These are phyloP conservation scores for Ambrosia hybrid DNA, from an alignment of 140 eudicot genomes.

Conservation along the genomic window DNA sequence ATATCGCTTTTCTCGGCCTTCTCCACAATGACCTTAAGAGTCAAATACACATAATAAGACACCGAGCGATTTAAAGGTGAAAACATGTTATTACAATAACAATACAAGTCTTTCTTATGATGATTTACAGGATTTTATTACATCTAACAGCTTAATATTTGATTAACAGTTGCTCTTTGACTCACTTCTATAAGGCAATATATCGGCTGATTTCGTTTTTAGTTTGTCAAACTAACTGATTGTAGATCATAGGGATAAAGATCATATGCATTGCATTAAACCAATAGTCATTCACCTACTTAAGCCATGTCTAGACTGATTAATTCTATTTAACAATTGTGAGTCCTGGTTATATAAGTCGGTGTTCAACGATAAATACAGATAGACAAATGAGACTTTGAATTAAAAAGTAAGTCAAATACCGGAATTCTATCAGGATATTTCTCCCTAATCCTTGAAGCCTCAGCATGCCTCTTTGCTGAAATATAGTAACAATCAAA, in stretches of 20 bases:
- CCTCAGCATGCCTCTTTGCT: slow-evolving; percentile 76
- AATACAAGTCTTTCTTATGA: too few species aligned
- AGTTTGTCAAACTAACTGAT: background rate
- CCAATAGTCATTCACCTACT: background rate
- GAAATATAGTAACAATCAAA: slow-evolving; percentile 9
- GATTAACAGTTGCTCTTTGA: too few species aligned
- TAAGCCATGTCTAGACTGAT: background rate
- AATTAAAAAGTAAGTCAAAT: slow-evolving; percentile 9
- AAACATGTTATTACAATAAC: background rate
- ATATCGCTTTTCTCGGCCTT: slow-evolving; percentile 63
- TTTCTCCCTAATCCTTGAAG: slow-evolving; percentile 70
- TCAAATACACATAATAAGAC: slow-evolving; percentile 20
- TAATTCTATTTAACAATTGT: too few species aligned
- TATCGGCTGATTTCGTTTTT: too few species aligned
- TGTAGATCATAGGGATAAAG: background rate
- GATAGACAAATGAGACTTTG: background rate
- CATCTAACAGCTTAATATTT: too few species aligned
- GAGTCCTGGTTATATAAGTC: too few species aligned
- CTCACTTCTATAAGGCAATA: too few species aligned
- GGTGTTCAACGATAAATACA: background rate
- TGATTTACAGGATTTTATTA: too few species aligned
- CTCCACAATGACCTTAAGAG: slow-evolving; percentile 59
- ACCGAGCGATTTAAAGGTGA: background rate
- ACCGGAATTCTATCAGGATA: slow-evolving; percentile 79
- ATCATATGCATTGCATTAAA: background rate